Base-by-base conservation (phyloP, 1,284 basidiomycete species). In the Cutaneotrichosporon cyanovorans region DNA sequence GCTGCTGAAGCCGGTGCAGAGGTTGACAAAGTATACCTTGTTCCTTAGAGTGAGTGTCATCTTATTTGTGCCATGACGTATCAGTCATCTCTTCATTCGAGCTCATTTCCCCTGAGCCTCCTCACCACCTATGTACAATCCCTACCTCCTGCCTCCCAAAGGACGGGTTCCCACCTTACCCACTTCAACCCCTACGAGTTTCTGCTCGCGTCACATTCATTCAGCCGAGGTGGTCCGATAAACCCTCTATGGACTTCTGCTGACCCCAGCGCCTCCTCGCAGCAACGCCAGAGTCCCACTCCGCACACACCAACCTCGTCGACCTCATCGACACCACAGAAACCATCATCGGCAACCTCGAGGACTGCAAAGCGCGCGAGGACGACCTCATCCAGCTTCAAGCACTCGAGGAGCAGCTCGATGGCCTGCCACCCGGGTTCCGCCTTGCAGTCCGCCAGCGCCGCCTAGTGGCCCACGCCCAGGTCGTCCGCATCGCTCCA, bases 21-120 rank as follows among this genome's bases (percentile, higher is more conserved):
- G 86, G 42, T 65, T 93, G 10, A 79, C 78, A 23, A 78, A 78
- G 55, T 91, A 89, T 61, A 80, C 84, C 1, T 75, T 80, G 10
- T 74, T 82, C 51, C 85, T 92, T 66, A 78, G 79, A 60, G 88
- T 89, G n/a, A n/a, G n/a, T n/a, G n/a, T n/a, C n/a, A n/a, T n/a
- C n/a, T n/a, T n/a, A n/a, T n/a, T n/a, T n/a, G n/a, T n/a, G n/a
- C n/a, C n/a, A n/a, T n/a, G n/a, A n/a, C n/a, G n/a, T n/a, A n/a
- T n/a, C 61, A 66, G 82, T 73, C 31, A 14, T 11, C 31, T 3
- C 31, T 32, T 3, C 7, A 7, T 14, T 32, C 31, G n/a, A 39
- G 8, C 14, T 21, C 12, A 28, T 5, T 19, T 39, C 25, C n/a
- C n/a, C n/a, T n/a, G n/a, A n/a, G n/a, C n/a, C n/a, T n/a, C n/a